These are phyloP conservation scores for Teunomyces stri DNA, from an alignment of 805 yeast species.

Conservation along the genomic window DNA sequence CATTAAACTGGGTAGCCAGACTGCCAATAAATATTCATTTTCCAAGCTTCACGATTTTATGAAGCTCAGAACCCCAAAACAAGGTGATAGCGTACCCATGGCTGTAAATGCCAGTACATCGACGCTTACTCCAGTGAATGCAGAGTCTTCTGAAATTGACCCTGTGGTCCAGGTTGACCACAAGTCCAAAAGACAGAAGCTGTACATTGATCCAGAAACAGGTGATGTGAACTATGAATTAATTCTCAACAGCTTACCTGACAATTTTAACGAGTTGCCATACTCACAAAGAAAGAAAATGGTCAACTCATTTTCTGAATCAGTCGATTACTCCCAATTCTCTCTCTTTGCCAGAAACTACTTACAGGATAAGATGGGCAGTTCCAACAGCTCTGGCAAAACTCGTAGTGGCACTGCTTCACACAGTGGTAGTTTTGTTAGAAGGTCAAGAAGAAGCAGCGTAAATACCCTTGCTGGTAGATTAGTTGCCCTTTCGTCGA, in stretches of 20 bases:
- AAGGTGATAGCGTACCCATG: not conserved
- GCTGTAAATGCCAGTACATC: slow-evolving; percentile 7
- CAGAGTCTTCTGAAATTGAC: not conserved
- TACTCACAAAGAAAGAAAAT: slow-evolving; percentile 57
- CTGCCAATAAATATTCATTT: slow-evolving; percentile 12
- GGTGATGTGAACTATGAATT: slow-evolving; percentile 39
- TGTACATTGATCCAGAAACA: slow-evolving; percentile 17
- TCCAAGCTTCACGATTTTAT: slow-evolving; percentile 23
- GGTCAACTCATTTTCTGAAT: slow-evolving; percentile 36
- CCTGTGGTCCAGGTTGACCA: slow-evolving; percentile 12
- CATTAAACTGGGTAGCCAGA: slow-evolving; percentile 18
- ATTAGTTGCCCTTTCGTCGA: slow-evolving; percentile 35
- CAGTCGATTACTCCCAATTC: slow-evolving; percentile 44
- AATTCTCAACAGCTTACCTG: slow-evolving; percentile 46
- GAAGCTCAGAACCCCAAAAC: slow-evolving; percentile 16
- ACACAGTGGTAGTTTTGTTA: slow-evolving; percentile 26
- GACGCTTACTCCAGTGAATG: slow-evolving; percentile 10
- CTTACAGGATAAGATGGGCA: slow-evolving; percentile 20
- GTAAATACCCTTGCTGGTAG: slow-evolving; percentile 41
- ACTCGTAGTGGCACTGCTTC: slow-evolving; percentile 15
- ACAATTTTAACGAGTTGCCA: slow-evolving; percentile 54
- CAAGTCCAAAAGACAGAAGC: slow-evolving; percentile 24
- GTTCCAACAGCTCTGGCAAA: slow-evolving; percentile 18
- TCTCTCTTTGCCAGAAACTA: slow-evolving; percentile 38
- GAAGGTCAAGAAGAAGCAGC: slow-evolving; percentile 31